Evolutionary conservation across 352 stramenopile species (phyloP).

Genomic region (Globisporangium spiculum): DNA sequence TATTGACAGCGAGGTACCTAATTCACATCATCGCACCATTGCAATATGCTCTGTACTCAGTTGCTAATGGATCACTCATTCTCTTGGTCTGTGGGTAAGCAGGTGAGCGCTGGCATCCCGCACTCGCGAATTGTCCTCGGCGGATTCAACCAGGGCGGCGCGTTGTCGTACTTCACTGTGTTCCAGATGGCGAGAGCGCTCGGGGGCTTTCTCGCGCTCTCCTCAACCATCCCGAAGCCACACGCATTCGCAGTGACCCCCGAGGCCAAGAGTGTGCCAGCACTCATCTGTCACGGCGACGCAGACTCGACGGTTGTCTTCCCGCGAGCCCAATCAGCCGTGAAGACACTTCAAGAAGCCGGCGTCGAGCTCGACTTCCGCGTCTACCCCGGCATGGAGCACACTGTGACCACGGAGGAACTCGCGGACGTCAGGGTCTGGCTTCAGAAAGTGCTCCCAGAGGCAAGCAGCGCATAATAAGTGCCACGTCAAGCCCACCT

Average conservation of each 20-base stretch:
- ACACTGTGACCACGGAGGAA: slow-evolving; percentile 64
- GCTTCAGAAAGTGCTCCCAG: slow-evolving; percentile 33
- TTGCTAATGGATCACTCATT: neutral
- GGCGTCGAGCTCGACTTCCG: slow-evolving; percentile 65
- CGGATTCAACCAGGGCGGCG: slow-evolving; percentile 89
- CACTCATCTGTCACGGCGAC: slow-evolving; percentile 83
- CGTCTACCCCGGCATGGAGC: slow-evolving; percentile 63
- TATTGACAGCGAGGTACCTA: slow-evolving; percentile 70
- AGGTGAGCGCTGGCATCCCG: slow-evolving; percentile 64
- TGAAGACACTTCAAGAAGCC: slow-evolving; percentile 47
- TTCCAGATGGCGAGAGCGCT: slow-evolving; percentile 24
- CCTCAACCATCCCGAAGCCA: slow-evolving; percentile 67
- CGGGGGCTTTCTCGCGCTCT: slow-evolving; percentile 42
- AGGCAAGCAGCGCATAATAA: neutral
- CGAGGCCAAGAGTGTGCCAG: slow-evolving; percentile 56
- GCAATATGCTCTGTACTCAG: neutral
- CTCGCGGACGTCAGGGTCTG: slow-evolving; percentile 63
- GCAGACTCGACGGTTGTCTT: slow-evolving; percentile 58
- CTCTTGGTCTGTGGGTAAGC: neutral
- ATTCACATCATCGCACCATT: neutral
- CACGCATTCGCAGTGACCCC: slow-evolving; percentile 48
- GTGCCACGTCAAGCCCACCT: neutral
- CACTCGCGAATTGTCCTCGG: slow-evolving; percentile 91
- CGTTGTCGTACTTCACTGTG: slow-evolving; percentile 43
- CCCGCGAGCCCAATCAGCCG: slow-evolving; percentile 55